A percentile compares a stretch with the other conserved stretches of the same genome.
These are phyloP conservation scores for Dactylellina leptospora DNA, from an alignment of 2,329 filamentous ascomycete genomes.

Conservation along the genomic window DNA sequence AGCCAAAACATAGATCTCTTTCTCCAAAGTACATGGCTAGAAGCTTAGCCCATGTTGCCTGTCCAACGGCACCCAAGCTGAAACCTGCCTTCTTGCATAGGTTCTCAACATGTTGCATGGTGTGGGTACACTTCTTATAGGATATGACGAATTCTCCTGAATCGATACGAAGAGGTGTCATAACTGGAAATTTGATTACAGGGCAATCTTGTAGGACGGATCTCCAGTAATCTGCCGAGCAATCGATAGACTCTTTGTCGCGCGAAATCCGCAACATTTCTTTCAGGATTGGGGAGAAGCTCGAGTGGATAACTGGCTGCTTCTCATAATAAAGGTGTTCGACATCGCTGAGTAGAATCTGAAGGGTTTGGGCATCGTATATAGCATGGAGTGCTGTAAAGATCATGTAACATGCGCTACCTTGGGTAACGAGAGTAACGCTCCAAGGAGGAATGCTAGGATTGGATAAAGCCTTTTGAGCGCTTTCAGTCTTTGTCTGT, in stretches of 20 bases:
- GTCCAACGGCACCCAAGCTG: slow-evolving; percentile 78
- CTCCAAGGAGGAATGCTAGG: slow-evolving; percentile 45
- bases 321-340: slow-evolving; percentile 22
- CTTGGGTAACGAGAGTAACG: slow-evolving; percentile 21
- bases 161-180: slow-evolving; percentile 36
- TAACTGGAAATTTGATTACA: slow-evolving; percentile 41
- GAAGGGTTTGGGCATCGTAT: slow-evolving; percentile 82
- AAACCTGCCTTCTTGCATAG: slow-evolving; percentile 68
- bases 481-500: slow-evolving; percentile 55
- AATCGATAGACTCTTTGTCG: slow-evolving; percentile 21
- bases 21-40: slow-evolving; percentile 82
- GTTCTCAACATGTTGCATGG: slow-evolving; percentile 55
- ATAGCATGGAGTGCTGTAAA: slow-evolving; percentile 79
- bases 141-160: slow-evolving; percentile 28
- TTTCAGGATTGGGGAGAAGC: slow-evolving; percentile 27
- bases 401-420: slow-evolving; percentile 60
- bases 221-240: slow-evolving; percentile 36
- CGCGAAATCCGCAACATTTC: slow-evolving; percentile 42
- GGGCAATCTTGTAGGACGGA: slow-evolving; percentile 35
- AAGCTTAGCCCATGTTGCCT: slow-evolving; percentile 80
- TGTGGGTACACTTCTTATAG: slow-evolving; percentile 34
- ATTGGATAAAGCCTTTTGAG: slow-evolving; percentile 63
- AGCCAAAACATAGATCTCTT: slow-evolving; percentile 75
- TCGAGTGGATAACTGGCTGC: slow-evolving; percentile 34
- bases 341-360: slow-evolving; percentile 71